Conservation (phyloP, 805 yeast genomes). For the Wickerhamomyces subpelliculosus region DNA sequence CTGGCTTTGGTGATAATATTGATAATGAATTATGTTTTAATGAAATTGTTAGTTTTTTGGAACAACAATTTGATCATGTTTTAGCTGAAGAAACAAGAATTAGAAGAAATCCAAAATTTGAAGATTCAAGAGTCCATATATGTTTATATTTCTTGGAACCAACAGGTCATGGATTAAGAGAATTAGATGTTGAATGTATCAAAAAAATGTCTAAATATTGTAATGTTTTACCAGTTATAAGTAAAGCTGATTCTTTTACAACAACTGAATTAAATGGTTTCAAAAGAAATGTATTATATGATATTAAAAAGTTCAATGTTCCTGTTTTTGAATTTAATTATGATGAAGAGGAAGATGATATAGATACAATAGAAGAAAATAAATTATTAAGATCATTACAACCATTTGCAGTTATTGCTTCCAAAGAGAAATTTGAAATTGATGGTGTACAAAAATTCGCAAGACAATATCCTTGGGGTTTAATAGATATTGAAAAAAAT, state of each 20-base stretch:
- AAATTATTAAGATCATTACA: conserved; percentile 53
- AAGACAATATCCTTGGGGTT: conserved; percentile 76
- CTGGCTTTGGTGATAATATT: conserved; percentile 69
- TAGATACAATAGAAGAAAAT: conserved; percentile 64
- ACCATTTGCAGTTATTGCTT: conserved; percentile 68
- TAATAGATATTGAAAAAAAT: conserved; percentile 40
- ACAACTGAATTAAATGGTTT: conserved; percentile 48
- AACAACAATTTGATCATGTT: conserved; percentile 72
- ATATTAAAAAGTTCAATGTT: conserved; percentile 60
- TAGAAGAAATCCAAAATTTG: conserved; percentile 76
- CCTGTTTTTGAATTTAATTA: conserved; percentile 68
- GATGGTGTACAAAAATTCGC: conserved; percentile 47
- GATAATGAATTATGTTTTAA: conserved; percentile 61
- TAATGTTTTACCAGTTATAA: conserved; percentile 65
- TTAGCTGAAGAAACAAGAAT: conserved; percentile 84
- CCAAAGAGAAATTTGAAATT: conserved; percentile 49
- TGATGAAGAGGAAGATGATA: conserved; percentile 68
- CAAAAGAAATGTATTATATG: conserved; percentile 52
- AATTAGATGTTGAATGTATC: conserved; percentile 67
- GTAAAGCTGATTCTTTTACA: conserved; percentile 69
- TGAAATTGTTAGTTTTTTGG: conserved; percentile 60
- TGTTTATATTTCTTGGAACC: conserved; percentile 69
- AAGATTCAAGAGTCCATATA: conserved; percentile 71
- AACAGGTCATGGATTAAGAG: conserved; percentile 72
- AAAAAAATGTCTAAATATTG: conserved; percentile 64